A percentile compares a stretch with the other conserved stretches of the same genome.
phyloP scores from a whole-genome alignment of 116 monocot genomes.

The Trichopus zeylanicus region DNA sequence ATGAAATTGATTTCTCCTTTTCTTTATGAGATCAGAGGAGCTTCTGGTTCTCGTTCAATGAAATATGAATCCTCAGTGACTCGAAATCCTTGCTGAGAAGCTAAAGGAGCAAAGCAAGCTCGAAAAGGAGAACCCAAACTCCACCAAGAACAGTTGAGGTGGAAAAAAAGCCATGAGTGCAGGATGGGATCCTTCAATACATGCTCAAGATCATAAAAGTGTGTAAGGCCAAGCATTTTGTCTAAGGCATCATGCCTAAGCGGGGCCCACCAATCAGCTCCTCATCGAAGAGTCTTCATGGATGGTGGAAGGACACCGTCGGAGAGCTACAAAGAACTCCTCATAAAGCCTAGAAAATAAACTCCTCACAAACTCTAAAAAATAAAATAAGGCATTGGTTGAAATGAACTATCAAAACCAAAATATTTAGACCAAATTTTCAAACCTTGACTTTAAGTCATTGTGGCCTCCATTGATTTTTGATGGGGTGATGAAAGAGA shows the following conservation, averaged over 20 bases:
- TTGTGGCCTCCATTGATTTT: no score
- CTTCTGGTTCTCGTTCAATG: neutral
- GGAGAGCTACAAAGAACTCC: no score
- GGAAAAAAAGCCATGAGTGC: slow-evolving; percentile 64
- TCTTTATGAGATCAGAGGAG: neutral
- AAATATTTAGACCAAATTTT: no score
- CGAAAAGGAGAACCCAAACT: no score
- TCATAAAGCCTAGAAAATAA: no score
- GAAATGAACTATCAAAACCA: no score
- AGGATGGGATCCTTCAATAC: slow-evolving; percentile 71
- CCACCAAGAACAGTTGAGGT: slow-evolving; percentile 49
- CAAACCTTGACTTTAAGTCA: no score
- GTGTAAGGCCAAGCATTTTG: slow-evolving; percentile 70
- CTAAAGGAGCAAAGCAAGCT: slow-evolving; percentile 44
- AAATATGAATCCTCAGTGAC: no score
- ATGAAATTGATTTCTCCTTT: neutral
- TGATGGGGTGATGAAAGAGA: no score
- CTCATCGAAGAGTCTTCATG: slow-evolving; percentile 61
- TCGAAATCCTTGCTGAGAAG: slow-evolving; percentile 29
- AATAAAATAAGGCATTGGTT: no score
- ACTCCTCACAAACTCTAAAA: no score
- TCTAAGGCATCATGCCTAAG: slow-evolving; percentile 74
- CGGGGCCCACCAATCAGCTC: slow-evolving; percentile 65
- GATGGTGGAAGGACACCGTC: slow-evolving; percentile 81
- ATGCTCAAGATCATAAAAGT: slow-evolving; percentile 88